Conservation (phyloP, 345 rosid genomes). For the Fremontodendron californicum region DNA sequence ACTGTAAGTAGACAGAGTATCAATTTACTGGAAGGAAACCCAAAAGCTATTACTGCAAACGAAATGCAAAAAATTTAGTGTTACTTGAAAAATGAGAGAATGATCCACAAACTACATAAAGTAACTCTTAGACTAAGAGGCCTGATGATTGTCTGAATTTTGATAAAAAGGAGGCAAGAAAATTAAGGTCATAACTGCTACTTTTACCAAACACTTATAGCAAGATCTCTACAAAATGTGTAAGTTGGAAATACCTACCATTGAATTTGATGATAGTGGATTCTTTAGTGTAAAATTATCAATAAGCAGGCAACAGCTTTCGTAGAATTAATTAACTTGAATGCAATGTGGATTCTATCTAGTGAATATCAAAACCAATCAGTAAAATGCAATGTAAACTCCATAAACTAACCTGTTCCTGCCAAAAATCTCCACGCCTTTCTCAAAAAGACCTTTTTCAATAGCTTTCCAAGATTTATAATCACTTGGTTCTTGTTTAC, state of each 20-base stretch:
- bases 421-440: slow-evolving; percentile 94
- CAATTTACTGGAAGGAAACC: not conserved
- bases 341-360: not conserved
- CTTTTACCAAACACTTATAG: not conserved
- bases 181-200: not conserved
- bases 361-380: not conserved
- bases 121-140: not conserved
- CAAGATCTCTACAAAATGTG: not conserved
- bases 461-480: slow-evolving; percentile 72
- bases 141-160: not conserved
- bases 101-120: not conserved
- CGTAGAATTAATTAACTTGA: not conserved
- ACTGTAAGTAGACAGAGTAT: slow-evolving; percentile 13
- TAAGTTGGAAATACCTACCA: not conserved
- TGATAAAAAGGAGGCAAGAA: not conserved
- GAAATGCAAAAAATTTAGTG: not conserved
- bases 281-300: no score
- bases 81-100: not conserved
- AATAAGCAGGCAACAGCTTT: slow-evolving; percentile 1
- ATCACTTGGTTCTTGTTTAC: slow-evolving; percentile 46
- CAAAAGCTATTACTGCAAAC: not conserved
- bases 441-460: slow-evolving; percentile 84
- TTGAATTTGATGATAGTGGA: not conserved
- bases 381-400: not conserved
- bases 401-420: slow-evolving; percentile 63